These are phyloP conservation scores for Aspergillus homomorphus DNA, from an alignment of 495 filamentous ascomycete genomes.

Conservation along the genomic window DNA sequence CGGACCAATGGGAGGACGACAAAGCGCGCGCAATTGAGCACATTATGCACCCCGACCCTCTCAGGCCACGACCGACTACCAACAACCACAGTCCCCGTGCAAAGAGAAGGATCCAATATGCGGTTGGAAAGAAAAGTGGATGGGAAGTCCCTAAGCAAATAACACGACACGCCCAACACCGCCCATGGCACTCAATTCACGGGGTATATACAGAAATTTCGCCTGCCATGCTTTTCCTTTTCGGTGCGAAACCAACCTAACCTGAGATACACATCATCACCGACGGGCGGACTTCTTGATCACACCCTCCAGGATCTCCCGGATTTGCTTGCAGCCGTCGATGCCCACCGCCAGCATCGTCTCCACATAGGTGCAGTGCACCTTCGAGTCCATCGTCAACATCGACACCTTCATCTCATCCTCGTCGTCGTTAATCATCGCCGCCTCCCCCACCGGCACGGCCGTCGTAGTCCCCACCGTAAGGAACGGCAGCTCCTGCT, in stretches of 20 bases:
- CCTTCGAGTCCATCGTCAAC: slow-evolving; percentile 77
- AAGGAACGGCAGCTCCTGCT: slow-evolving; percentile 83
- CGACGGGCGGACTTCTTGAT: slow-evolving; percentile 37
- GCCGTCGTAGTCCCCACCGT: slow-evolving; percentile 77
- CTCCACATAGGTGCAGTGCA: slow-evolving; percentile 74
- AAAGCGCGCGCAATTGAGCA: slow-evolving; percentile 34
- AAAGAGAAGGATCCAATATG: not conserved
- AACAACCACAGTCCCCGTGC: not conserved
- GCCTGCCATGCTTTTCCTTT: slow-evolving; percentile 10
- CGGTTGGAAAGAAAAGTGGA: not conserved
- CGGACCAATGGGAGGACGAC: slow-evolving; percentile 8
- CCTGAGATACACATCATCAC: slow-evolving; percentile 7
- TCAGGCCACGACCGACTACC: not conserved
- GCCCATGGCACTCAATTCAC: slow-evolving; percentile 9
- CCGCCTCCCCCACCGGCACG: slow-evolving; percentile 36
- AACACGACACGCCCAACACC: slow-evolving; percentile 20
- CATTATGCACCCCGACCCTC: slow-evolving; percentile 18
- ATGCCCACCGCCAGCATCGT: slow-evolving; percentile 88
- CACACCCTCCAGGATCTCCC: slow-evolving; percentile 66
- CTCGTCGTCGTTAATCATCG: slow-evolving; percentile 38
- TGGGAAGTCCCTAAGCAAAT: slow-evolving; percentile 7
- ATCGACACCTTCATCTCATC: slow-evolving; percentile 69
- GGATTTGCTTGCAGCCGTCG: slow-evolving; percentile 85
- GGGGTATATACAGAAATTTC: slow-evolving; percentile 17
- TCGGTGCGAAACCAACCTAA: slow-evolving; percentile 3